Evolutionary conservation across 306 rosid genomes (phyloP), one percentile per base, ranked within the genome.

Genomic region (apple (Malus domestica)): DNA sequence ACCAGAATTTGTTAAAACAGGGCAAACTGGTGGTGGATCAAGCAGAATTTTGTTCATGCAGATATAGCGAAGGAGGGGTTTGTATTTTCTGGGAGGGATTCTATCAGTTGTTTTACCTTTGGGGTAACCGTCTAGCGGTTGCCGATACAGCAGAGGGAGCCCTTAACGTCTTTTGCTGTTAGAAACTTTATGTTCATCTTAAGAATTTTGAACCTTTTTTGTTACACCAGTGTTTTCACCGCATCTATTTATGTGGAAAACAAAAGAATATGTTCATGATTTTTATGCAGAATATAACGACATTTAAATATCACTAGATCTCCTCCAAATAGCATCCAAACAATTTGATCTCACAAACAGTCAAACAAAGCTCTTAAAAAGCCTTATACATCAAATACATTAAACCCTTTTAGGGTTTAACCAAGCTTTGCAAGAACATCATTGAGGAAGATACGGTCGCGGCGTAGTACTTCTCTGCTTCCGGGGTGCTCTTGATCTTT

Each of bases 401-500:
- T 81, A 77, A 67, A 30, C 62, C 77, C 61, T 81, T 58, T 75
- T 1, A 8, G 55, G 55, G 55, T 49, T 49, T 80, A 96, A 82
- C 98, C 97, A 75, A 96, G 88, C 87, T 96, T 90, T 84, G 87
- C 49, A 74, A 96, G 84, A 71, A 96, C 99, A 82, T 90, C 88
- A 72, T 89, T 96, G 74, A 96, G 93, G 88, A 29, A 73, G 99
- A 89, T 70, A 89, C 79, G 52, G 99, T 76, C 60, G 74, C 85
- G 16, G 93, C 87, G 80, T 96, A 96, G 91, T 82, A 96, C 87
- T 96, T 96, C 91, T 92, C 98, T 66, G 99, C 99, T 79, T 89
- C 81, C 42, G 96, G 79, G 68, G 85, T 55, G 88, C 97, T 96
- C 97, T 96, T 96, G 19, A 83, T 79, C 83, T 92, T 96, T 11